phyloP scores from a whole-genome alignment of 176 grass and related monocot species.

The Zoysia japonica region DNA sequence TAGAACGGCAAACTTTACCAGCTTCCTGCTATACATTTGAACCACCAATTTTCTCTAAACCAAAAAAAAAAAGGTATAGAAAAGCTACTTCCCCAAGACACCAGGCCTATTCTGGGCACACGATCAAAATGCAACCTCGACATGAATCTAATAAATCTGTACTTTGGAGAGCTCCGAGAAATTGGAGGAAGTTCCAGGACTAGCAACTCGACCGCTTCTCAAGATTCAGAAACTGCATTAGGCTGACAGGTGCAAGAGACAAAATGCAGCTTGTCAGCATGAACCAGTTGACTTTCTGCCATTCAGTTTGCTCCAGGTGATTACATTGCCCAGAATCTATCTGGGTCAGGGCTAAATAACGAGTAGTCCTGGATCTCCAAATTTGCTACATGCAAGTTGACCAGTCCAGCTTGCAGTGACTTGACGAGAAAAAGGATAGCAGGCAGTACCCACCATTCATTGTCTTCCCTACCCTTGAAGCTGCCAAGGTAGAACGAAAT shows the following conservation, averaged over 20 bases:
- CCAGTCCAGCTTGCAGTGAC: slow-evolving; percentile 63
- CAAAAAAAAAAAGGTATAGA: slow-evolving; percentile 1
- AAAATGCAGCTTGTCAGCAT: slow-evolving; percentile 22
- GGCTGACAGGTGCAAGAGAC: not conserved
- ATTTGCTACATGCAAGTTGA: slow-evolving; percentile 89
- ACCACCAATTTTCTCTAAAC: slow-evolving; percentile 4
- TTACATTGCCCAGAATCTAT: slow-evolving; percentile 96
- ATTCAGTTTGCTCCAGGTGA: not conserved
- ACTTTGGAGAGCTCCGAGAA: slow-evolving; percentile 33
- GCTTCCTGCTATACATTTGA: slow-evolving; percentile 35
- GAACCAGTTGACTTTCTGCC: slow-evolving; percentile 8
- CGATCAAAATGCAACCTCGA: slow-evolving; percentile 1
- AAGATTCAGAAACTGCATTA: not conserved
- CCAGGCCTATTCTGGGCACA: slow-evolving; percentile 14
- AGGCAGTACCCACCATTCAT: slow-evolving; percentile 87
- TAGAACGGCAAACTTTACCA: not conserved
- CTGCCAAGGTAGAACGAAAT: not conserved
- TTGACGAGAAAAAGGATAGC: slow-evolving; percentile 68
- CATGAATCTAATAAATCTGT: slow-evolving; percentile 25
- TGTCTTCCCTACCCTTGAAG: slow-evolving; percentile 59
- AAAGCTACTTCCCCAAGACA: slow-evolving; percentile 11
- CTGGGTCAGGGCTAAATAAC: slow-evolving; percentile 73
- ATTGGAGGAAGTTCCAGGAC: slow-evolving; percentile 32
- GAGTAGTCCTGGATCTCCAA: slow-evolving; percentile 82
- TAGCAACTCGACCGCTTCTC: not conserved